Evolutionary conservation across 805 yeast species (phyloP), one percentile per base, ranked within the genome.

Genomic region (Barnettozyma vustinii): DNA sequence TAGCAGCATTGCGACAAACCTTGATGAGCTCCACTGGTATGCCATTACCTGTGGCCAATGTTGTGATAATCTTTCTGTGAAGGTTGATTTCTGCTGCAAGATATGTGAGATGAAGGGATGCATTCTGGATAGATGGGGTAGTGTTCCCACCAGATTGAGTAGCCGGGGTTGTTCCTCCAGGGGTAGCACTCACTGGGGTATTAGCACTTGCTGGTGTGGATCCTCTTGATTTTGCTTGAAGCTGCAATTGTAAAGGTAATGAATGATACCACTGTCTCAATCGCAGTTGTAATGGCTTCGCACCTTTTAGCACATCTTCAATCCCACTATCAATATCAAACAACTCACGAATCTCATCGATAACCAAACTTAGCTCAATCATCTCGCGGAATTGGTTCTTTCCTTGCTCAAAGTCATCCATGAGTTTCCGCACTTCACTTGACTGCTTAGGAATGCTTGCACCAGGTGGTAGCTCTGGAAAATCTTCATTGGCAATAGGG

Each of bases 21-120:
- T 70, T 66, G 9, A 75, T 70, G 21, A 84, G 65, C 52, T 83
- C 85, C 9, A 66, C 67, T 7, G 84, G 79, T 0, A 80, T 61
- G 42, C 85, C 66, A 9, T 79, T 40, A 2, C 26, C 45, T 37
- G 51, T 18, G 45, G 52, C 42, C 37, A 50, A 44, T 10, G 50
- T 69, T 5, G 84, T 74, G 21, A 85, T 78, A 46, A 87, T 87
- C 57, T 82, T 81, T 44, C 97, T 70, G 64, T 91, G 97, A 21
- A 91, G 70, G 0, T 94, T 85, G 36, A 91, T 79, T 61, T 91
- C 98, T 0, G 96, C 85, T 0, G 95, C 92, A 67, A 90, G 87
- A 64, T 91, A 91, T 1, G 95, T 85, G 42, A 91, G 67, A 49
- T 90, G 95, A 45, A 91, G 69, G 53, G 85, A 81, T 0, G 95